phyloP scores from a whole-genome alignment of 2,329 filamentous ascomycete genomes.

The Neonectria punicea region DNA sequence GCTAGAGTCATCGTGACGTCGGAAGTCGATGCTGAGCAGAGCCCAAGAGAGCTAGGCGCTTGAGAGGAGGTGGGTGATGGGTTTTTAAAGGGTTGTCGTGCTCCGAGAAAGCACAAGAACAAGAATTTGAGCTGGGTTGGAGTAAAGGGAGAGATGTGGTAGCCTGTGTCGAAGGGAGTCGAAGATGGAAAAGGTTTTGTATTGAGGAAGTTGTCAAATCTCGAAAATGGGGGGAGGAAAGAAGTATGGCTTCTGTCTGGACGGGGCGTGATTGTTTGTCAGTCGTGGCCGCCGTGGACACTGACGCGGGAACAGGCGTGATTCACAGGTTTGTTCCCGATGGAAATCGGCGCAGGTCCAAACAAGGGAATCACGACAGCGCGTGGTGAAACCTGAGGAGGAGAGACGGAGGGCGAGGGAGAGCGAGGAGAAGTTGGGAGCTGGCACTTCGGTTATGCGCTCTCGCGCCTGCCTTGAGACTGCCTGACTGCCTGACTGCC shows the following conservation, averaged over 20 bases:
- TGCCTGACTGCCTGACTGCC: background rate
- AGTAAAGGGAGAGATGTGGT: background rate
- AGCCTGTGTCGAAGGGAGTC: background rate
- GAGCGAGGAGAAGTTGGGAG: background rate
- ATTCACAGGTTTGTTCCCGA: constrained; percentile 2
- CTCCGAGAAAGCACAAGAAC: background rate
- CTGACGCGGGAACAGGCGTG: constrained; percentile 21
- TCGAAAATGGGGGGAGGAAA: background rate
- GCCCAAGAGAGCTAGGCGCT: background rate
- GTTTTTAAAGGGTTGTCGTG: background rate
- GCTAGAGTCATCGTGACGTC: constrained; percentile 27
- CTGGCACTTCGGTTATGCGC: background rate
- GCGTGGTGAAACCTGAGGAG: constrained; percentile 36
- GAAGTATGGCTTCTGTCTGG: background rate
- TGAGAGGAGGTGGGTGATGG: background rate
- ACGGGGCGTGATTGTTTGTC: constrained; percentile 7
- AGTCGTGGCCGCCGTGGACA: background rate
- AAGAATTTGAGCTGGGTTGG: background rate
- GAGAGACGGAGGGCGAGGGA: constrained; percentile 2
- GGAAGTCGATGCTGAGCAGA: constrained; percentile 4
- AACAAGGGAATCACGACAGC: constrained; percentile 28
- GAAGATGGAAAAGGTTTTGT: constrained; percentile 1
- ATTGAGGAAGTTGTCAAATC: background rate
- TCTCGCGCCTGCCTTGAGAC: background rate
- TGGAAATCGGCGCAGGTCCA: background rate